Conservation (phyloP, 805 yeast genomes). For the Trichomonascus vanleenenianus region DNA sequence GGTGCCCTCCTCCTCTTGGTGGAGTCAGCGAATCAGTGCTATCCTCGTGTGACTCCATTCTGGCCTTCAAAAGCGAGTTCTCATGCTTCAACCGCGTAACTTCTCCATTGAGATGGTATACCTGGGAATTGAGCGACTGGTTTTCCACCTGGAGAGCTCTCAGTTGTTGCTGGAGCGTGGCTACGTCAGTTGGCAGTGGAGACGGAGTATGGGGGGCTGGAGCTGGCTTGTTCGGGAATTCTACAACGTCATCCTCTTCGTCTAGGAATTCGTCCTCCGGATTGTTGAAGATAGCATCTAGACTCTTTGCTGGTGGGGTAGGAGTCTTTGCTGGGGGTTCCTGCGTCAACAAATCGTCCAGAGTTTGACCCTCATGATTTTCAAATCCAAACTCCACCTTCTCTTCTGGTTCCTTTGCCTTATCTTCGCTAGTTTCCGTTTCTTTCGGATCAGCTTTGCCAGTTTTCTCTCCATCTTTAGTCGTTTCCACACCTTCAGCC, state of each 20-base stretch:
- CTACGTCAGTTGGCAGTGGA: too few relatives aligned
- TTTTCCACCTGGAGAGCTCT: background rate
- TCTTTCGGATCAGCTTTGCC: constrained; percentile 8
- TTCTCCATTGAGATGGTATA: constrained; percentile 1
- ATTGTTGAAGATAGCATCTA: too few relatives aligned
- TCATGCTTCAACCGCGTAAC: constrained; percentile 27
- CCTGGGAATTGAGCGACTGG: background rate
- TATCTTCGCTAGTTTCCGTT: background rate
- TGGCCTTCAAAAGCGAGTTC: constrained; percentile 27
- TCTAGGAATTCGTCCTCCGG: too few relatives aligned
- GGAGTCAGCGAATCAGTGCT: constrained; percentile 21
- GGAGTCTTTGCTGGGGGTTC: too few relatives aligned
- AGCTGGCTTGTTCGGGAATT: too few relatives aligned
- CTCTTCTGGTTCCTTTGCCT: background rate
- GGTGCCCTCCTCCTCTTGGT: constrained; percentile 5
- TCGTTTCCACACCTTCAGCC: background rate
- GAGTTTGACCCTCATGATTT: too few relatives aligned
- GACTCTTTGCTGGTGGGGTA: too few relatives aligned
- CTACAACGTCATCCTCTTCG: too few relatives aligned
- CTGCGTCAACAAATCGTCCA: too few relatives aligned
- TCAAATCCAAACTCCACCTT: too few relatives aligned
- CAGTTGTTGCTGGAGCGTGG: background rate
- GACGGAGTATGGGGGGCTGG: too few relatives aligned
- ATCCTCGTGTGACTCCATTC: constrained; percentile 20
- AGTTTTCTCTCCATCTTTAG: constrained; percentile 5